Conservation (phyloP, 352 stramenopile genomes). For the Phytophthora constricta region DNA sequence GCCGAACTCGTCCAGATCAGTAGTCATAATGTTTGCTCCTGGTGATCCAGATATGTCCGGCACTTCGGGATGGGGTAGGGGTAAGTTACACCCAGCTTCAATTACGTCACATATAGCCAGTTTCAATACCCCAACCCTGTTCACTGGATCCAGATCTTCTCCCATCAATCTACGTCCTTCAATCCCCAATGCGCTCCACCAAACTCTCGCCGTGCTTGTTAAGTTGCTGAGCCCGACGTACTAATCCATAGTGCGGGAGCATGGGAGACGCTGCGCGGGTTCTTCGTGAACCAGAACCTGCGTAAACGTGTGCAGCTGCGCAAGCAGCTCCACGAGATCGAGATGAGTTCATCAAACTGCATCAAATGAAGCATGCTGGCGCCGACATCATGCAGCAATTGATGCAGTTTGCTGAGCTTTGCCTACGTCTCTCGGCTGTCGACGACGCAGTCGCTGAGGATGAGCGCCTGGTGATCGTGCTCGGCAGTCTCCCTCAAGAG, state of each 20-base stretch:
- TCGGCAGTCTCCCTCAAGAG: background rate
- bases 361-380: too few species aligned
- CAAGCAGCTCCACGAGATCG: constrained; percentile 21
- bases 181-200: too few species aligned
- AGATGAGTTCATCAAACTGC: too few species aligned
- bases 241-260: constrained; percentile 15
- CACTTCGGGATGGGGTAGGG: too few species aligned
- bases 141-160: too few species aligned
- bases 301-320: constrained; percentile 19
- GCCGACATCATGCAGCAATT: background rate
- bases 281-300: constrained; percentile 23
- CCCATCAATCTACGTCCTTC: too few species aligned
- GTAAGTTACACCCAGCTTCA: too few species aligned
- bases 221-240: constrained; percentile 7
- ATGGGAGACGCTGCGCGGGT: constrained; percentile 16
- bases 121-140: too few species aligned
- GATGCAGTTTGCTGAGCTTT: background rate
- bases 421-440: background rate
- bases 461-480: background rate
- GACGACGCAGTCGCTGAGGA: background rate
- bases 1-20: too few species aligned
- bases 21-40: too few species aligned
- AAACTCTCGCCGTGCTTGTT: background rate
- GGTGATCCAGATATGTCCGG: too few species aligned
- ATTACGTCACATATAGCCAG: too few species aligned